A percentile compares a stretch with the other conserved stretches of the same genome.
Evolutionary conservation across 208 protist genomes (phyloP).

Genomic region (Acanthamoeba healyi): DNA sequence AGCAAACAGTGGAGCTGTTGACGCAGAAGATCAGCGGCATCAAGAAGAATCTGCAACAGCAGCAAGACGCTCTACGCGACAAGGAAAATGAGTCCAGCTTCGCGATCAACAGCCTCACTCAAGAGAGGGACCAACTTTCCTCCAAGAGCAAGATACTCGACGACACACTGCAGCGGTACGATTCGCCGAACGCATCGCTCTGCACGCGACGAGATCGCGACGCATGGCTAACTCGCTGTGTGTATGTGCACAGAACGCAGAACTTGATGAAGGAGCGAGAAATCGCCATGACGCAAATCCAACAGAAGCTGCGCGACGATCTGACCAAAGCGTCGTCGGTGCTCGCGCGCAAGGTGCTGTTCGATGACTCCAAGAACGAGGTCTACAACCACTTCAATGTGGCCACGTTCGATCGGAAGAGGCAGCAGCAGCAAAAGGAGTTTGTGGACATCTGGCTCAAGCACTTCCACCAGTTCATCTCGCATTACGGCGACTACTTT

Average conservation of each 20-base stretch:
- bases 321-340: background rate
- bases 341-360: background rate
- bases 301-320: background rate
- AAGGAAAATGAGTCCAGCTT: background rate
- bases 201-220: too few species aligned
- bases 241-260: conserved; percentile 33
- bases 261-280: conserved; percentile 59
- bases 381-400: conserved; percentile 4
- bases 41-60: conserved; percentile 13
- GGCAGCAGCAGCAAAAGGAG: background rate
- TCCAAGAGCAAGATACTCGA: conserved; percentile 5
- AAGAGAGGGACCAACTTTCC: background rate
- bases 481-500: conserved; percentile 14
- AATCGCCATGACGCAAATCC: conserved; percentile 36
- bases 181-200: too few species aligned
- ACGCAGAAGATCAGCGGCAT: conserved; percentile 12
- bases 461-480: conserved; percentile 2
- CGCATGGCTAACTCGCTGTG: too few species aligned
- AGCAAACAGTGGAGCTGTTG: background rate
- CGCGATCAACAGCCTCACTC: background rate
- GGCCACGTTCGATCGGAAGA: background rate
- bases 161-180: conserved; percentile 6
- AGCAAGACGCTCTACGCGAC: background rate
- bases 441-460: background rate
- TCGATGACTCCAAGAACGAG: conserved; percentile 32